Evolutionary conservation across 2,329 filamentous ascomycete genomes (phyloP).

Genomic region (Monilinia aucupariae): DNA sequence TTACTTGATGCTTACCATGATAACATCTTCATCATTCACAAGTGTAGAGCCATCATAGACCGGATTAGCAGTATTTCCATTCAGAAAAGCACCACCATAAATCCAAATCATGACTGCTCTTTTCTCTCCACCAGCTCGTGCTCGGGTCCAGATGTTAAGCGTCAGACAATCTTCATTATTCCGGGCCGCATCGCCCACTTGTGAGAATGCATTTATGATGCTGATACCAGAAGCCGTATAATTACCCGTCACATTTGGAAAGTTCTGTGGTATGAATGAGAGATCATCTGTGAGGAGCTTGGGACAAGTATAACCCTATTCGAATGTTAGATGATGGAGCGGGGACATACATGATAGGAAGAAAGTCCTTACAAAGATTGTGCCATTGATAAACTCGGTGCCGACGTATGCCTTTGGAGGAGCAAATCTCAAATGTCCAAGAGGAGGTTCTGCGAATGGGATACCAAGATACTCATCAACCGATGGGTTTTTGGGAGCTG

Average conservation of each 20-base stretch:
- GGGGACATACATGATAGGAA: not conserved
- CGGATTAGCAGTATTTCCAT: constrained; percentile 37
- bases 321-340: not conserved
- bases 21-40: constrained; percentile 40
- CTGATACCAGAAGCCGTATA: constrained; percentile 24
- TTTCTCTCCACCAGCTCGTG: constrained; percentile 31
- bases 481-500: constrained; percentile 21
- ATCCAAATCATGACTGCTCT: constrained; percentile 44
- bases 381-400: constrained; percentile 22
- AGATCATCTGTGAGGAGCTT: not conserved
- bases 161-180: constrained; percentile 36
- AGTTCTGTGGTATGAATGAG: not conserved
- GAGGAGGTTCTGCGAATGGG: constrained; percentile 38
- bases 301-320: constrained; percentile 10
- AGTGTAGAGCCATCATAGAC: constrained; percentile 43
- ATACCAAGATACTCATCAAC: constrained; percentile 39
- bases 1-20: constrained; percentile 43
- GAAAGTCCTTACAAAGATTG: constrained; percentile 25
- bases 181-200: not conserved
- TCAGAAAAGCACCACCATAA: constrained; percentile 38
- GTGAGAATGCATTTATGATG: constrained; percentile 1
- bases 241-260: constrained; percentile 17
- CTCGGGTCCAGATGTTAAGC: constrained; percentile 34
- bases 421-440: constrained; percentile 39
- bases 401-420: constrained; percentile 18